A percentile compares a stretch with the other conserved stretches of the same genome.
These are phyloP conservation scores for Areca catechu DNA, from an alignment of 176 grass and related monocot genomes.

Conservation along the genomic window DNA sequence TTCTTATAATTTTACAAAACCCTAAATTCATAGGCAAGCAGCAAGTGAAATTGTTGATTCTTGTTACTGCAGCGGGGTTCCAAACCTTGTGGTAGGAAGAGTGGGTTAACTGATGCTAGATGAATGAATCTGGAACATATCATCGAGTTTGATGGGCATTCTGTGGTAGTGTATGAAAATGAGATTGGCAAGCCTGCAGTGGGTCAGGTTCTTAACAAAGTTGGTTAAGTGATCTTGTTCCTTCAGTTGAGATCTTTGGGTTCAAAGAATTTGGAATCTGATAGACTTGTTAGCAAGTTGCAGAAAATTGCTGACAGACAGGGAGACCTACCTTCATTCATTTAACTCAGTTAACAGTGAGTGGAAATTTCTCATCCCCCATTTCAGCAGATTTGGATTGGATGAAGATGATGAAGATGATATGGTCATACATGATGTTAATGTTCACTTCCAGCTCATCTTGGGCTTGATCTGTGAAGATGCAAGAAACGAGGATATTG, in stretches of 20 bases:
- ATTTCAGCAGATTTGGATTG: conserved; percentile 96
- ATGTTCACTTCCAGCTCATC: conserved; percentile 66
- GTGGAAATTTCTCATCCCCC: conserved; percentile 74
- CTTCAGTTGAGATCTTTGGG: conserved; percentile 15
- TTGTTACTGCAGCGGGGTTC: conserved; percentile 62
- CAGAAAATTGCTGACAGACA: conserved; percentile 29
- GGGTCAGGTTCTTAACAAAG: conserved; percentile 79
- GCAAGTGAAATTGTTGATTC: conserved; percentile 44
- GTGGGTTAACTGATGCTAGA: conserved; percentile 56
- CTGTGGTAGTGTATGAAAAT: conserved; percentile 51
- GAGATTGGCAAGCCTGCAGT: conserved; percentile 51
- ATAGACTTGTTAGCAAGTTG: conserved; percentile 27
- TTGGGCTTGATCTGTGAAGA: conserved; percentile 70
- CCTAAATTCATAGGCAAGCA: conserved; percentile 46
- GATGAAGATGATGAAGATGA: conserved; percentile 80
- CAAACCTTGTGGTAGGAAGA: conserved; percentile 57
- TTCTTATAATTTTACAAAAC: conserved; percentile 58
- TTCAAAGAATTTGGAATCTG: conserved; percentile 18
- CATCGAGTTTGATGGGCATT: conserved; percentile 48
- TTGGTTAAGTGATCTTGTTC: conserved; percentile 65
- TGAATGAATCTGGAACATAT: conserved; percentile 60
- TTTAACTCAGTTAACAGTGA: conserved; percentile 44
- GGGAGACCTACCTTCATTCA: conserved; percentile 69
- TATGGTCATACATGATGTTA: conserved; percentile 44
- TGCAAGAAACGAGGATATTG: conserved; percentile 64